These are phyloP conservation scores for Sugiyamaella sp. DNA, from an alignment of 1,139 yeast genomes.

Conservation along the genomic window DNA sequence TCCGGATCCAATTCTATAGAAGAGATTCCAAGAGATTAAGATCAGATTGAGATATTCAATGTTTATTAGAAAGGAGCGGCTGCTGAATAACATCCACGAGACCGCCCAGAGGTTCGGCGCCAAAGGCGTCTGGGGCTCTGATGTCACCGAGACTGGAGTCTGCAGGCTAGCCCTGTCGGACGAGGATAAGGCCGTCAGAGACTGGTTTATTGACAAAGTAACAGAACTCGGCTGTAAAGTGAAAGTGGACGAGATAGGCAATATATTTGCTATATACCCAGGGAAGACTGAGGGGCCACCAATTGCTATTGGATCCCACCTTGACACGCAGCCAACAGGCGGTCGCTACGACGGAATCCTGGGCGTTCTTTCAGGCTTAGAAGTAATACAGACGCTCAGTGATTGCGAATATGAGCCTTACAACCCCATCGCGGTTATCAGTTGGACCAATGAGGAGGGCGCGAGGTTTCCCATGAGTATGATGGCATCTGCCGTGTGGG, in stretches of 20 bases:
- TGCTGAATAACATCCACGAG: slow-evolving; percentile 17
- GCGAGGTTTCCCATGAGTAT: slow-evolving; percentile 70
- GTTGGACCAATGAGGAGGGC: slow-evolving; percentile 82
- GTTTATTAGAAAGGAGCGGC: slow-evolving; percentile 12
- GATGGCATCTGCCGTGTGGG: slow-evolving; percentile 71
- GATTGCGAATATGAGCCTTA: slow-evolving; percentile 60
- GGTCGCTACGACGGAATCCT: slow-evolving; percentile 74
- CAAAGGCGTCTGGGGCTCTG: slow-evolving; percentile 23
- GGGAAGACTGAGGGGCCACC: slow-evolving; percentile 56
- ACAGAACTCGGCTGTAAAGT: slow-evolving; percentile 58
- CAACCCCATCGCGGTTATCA: slow-evolving; percentile 63
- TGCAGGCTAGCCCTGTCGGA: slow-evolving; percentile 61
- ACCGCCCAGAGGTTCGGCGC: slow-evolving; percentile 21
- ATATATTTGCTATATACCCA: slow-evolving; percentile 66
- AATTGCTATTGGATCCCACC: slow-evolving; percentile 71
- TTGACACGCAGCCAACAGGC: slow-evolving; percentile 78
- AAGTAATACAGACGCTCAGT: slow-evolving; percentile 63
- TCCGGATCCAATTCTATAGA: background rate
- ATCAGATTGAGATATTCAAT: slow-evolving; percentile 2
- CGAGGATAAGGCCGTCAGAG: slow-evolving; percentile 62
- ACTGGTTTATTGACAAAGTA: slow-evolving; percentile 64
- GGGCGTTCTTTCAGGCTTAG: slow-evolving; percentile 69
- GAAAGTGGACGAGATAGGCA: slow-evolving; percentile 65
- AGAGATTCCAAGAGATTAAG: background rate
- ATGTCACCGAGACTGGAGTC: slow-evolving; percentile 58